These are phyloP conservation scores for Phaseolus lunatus DNA, from an alignment of 306 rosid species.

Conservation along the genomic window DNA sequence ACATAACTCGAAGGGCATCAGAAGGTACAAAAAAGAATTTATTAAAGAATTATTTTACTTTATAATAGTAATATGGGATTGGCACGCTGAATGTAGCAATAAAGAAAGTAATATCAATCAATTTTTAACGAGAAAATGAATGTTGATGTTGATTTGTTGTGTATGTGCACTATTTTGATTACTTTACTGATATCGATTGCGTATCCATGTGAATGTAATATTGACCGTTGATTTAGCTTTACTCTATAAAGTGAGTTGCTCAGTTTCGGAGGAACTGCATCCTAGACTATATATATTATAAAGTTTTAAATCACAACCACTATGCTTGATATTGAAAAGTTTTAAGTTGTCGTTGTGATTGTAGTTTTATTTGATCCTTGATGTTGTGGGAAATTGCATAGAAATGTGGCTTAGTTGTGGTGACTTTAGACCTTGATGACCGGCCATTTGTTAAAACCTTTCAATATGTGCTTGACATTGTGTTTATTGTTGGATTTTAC, in stretches of 20 bases:
- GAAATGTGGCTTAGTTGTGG: neutral
- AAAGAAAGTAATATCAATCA: neutral
- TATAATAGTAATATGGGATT: neutral
- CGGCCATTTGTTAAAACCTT: neutral
- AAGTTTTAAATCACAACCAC: neutral
- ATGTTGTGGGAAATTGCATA: neutral
- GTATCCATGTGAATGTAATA: neutral
- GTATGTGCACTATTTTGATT: neutral
- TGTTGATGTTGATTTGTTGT: neutral
- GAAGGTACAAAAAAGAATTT: slow-evolving; percentile 56
- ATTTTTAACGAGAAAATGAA: neutral
- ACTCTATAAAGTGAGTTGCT: neutral
- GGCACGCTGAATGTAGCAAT: neutral
- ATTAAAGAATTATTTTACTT: slow-evolving; percentile 5
- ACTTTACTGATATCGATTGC: neutral
- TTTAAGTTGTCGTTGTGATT: neutral
- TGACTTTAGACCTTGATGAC: neutral
- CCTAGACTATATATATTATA: neutral
- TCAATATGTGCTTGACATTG: neutral
- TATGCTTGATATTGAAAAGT: neutral
- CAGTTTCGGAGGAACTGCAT: neutral
- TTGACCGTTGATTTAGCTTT: neutral
- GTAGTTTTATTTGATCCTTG: neutral
- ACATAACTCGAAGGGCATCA: slow-evolving; percentile 92
- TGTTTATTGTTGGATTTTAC: slow-evolving; percentile 29